Evolutionary conservation across 2,329 filamentous ascomycete species (phyloP).

Genomic region (Fusarium acutatum): DNA sequence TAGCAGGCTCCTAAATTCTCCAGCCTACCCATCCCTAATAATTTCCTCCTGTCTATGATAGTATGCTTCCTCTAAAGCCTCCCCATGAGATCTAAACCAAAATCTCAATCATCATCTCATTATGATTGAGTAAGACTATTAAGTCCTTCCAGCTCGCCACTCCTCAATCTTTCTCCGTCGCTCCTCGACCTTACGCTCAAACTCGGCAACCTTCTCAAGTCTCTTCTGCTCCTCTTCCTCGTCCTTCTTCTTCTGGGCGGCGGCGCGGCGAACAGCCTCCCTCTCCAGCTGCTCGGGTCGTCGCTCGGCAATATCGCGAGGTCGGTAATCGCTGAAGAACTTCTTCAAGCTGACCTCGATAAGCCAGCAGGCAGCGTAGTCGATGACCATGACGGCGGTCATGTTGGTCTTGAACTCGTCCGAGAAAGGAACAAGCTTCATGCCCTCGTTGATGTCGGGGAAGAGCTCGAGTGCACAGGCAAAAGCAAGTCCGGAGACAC

Average conservation of each 20-base stretch:
- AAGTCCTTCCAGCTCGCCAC: conserved; percentile 51
- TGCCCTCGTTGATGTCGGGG: conserved; percentile 91
- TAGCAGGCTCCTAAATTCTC: neutral
- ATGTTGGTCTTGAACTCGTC: conserved; percentile 89
- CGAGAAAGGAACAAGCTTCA: conserved; percentile 91
- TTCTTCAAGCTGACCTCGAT: conserved; percentile 88
- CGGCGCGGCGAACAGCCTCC: conserved; percentile 71
- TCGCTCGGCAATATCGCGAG: conserved; percentile 90
- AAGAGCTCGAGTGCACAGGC: conserved; percentile 94
- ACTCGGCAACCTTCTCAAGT: conserved; percentile 64
- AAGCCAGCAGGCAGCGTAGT: conserved; percentile 86
- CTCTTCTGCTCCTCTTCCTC: conserved; percentile 63
- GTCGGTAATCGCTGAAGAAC: conserved; percentile 88
- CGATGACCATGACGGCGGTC: conserved; percentile 83
- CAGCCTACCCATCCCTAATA: neutral
- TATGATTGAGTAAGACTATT: neutral
- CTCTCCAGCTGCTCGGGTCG: conserved; percentile 85
- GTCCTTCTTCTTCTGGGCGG: conserved; percentile 55
- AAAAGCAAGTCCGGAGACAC: conserved; percentile 90
- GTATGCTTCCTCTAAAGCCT: conserved; percentile 21
- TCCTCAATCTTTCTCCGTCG: conserved; percentile 57
- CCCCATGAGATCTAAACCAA: conserved; percentile 14
- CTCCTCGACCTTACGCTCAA: conserved; percentile 66
- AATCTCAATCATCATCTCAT: neutral
- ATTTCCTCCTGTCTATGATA: conserved; percentile 21